A percentile compares a stretch with the other conserved stretches of the same genome.
Evolutionary conservation across 2,329 filamentous ascomycete species (phyloP).

Genomic region (Alternaria rosae): DNA sequence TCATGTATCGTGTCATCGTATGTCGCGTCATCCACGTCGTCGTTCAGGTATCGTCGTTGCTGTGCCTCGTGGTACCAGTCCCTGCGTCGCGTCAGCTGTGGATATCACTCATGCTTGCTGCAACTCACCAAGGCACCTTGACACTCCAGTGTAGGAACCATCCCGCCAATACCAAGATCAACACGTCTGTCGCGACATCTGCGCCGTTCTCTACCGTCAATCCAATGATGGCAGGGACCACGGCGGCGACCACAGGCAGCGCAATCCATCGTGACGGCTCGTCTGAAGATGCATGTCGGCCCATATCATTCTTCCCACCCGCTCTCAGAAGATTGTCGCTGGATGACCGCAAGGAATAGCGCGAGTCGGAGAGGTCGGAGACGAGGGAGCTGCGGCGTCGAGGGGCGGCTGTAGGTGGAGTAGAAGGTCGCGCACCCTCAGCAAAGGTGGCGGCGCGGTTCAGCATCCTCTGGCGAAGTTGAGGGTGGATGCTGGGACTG

Average conservation of each 20-base stretch:
- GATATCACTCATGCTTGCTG: not conserved
- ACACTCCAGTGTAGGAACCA: conserved; percentile 94
- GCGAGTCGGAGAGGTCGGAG: conserved; percentile 78
- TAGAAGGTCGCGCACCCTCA: conserved; percentile 36
- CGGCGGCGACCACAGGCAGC: conserved; percentile 80
- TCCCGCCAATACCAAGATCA: conserved; percentile 79
- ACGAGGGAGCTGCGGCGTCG: conserved; percentile 78
- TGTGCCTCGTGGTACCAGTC: conserved; percentile 63
- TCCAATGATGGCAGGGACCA: conserved; percentile 85
- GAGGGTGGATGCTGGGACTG: conserved; percentile 32
- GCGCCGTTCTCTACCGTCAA: conserved; percentile 85
- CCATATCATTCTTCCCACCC: conserved; percentile 36
- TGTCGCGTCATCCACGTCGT: conserved; percentile 26
- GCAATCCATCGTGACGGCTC: conserved; percentile 77
- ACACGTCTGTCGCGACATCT: conserved; percentile 82
- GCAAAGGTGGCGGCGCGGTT: conserved; percentile 46
- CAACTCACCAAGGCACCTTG: conserved; percentile 78
- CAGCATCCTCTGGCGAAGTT: conserved; percentile 46
- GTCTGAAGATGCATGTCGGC: conserved; percentile 47
- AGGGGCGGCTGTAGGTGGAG: conserved; percentile 20
- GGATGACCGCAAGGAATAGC: conserved; percentile 68
- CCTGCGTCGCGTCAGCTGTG: conserved; percentile 39
- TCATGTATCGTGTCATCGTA: conserved; percentile 38
- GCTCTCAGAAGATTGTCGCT: conserved; percentile 73
- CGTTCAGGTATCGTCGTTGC: conserved; percentile 40